phyloP scores from a whole-genome alignment of 169 alveolate species.

The Cytauxzoon felis region DNA sequence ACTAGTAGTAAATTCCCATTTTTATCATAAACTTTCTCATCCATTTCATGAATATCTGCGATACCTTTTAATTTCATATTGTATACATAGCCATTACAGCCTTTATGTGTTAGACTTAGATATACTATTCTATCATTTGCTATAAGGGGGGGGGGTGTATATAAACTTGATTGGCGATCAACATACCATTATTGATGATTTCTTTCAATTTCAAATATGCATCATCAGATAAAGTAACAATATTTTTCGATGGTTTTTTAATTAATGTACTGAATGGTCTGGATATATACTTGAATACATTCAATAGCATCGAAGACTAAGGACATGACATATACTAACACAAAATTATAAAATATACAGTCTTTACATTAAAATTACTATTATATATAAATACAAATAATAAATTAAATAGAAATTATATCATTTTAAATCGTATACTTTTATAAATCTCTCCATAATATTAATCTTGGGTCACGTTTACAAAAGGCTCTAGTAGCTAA shows the following conservation, averaged over 20 bases:
- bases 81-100: constrained; percentile 59
- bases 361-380: no score
- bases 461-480: constrained; percentile 78
- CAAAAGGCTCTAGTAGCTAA: constrained; percentile 82
- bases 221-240: constrained; percentile 37
- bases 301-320: no score
- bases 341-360: no score
- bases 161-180: neutral
- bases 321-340: no score
- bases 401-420: no score
- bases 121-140: constrained; percentile 44
- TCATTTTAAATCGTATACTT: no score
- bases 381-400: no score
- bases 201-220: constrained; percentile 28
- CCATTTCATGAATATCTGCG: constrained; percentile 38
- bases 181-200: constrained; percentile 41
- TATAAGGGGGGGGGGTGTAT: neutral
- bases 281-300: no score
- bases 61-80: constrained; percentile 51
- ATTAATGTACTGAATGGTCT: no score
- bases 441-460: constrained; percentile 69
- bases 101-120: constrained; percentile 38
- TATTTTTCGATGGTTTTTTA: constrained; percentile 6
- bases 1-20: constrained; percentile 39
- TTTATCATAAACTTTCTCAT: constrained; percentile 32